Evolutionary conservation across 2,329 filamentous ascomycete genomes (phyloP).

Genomic region (Phoma herbarum): DNA sequence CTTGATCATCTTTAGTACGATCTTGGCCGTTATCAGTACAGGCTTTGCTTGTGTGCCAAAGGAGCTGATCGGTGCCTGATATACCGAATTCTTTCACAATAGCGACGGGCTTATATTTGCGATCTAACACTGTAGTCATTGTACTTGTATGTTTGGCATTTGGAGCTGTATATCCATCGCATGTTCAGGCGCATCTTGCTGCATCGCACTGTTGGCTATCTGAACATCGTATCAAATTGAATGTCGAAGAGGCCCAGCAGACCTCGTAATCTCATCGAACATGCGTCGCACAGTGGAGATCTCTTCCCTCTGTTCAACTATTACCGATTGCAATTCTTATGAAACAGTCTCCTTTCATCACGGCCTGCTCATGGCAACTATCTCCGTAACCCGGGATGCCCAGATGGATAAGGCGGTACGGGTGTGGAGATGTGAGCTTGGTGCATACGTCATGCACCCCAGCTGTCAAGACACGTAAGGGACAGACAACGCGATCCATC

Average conservation of each 20-base stretch:
- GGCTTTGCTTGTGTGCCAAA: conserved; percentile 89
- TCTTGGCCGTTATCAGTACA: conserved; percentile 79
- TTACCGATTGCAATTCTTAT: not conserved
- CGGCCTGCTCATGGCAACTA: not conserved
- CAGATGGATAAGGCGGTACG: conserved; percentile 20
- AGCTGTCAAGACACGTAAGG: not conserved
- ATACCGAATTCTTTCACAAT: not conserved
- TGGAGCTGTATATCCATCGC: conserved; percentile 18
- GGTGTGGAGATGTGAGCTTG: conserved; percentile 15
- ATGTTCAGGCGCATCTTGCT: conserved; percentile 14
- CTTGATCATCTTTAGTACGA: conserved; percentile 73
- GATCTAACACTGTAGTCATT: conserved; percentile 1
- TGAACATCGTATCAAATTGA: conserved; percentile 6
- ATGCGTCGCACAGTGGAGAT: not conserved
- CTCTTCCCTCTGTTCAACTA: not conserved
- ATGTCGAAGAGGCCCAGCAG: not conserved
- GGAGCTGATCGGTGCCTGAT: conserved; percentile 51
- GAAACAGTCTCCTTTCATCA: not conserved
- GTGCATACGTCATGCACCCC: conserved; percentile 7
- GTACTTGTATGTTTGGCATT: conserved; percentile 11
- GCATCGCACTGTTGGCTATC: conserved; percentile 3
- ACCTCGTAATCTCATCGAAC: not conserved
- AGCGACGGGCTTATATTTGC: not conserved
- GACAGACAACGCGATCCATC: not conserved
- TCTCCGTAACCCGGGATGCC: conserved; percentile 8